Evolutionary conservation across 495 filamentous ascomycete species (phyloP), one percentile per base, ranked within the genome.

Genomic region (Aspergillus baeticus): DNA sequence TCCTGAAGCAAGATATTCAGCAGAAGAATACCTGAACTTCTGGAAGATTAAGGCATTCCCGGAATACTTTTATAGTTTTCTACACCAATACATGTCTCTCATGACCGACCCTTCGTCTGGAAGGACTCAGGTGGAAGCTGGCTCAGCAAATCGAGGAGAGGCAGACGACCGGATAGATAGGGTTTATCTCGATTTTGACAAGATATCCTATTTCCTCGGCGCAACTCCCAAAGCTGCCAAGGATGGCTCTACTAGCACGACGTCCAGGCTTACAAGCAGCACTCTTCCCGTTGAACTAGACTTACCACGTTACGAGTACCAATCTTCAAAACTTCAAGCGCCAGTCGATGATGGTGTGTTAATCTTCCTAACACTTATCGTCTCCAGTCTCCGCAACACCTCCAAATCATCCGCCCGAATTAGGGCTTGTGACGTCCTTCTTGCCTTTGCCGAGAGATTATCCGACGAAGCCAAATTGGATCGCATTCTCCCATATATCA

Each of bases 391-490:
- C 54, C 85, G 95, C 58, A 96, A 91, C 58, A 96, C 94, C 2
- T 87, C 91, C 6, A 87, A 91, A 62, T 83, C 92, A 18, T 87
- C 88, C n/a, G 86, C 92, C 35, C 87, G 90, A 61, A 78, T 97
- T 57, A 87, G 91, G 63, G 94, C 91, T 4, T 97, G 92, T 65
- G 95, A 99, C 69, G 81, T 98, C 42, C 80, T 99, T 61, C 74
- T 99, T 17, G 94, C 92, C 14, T 97, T 98, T 69, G 86, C 91
- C 6, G 92, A 98, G 70, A 83, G 88, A 45, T 68, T 96, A 34
- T 94, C 94, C 0, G 95, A 99, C 67, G 95, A 99, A 64, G 93
- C 93, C 10, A 99, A 98, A 65, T 79, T 99, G 50, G 95, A 99
- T 70, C 86, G 95, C 36, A 86, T 97, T 22, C 78, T 99, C 31